Conservation (phyloP, 148 eudicot genomes). For the Persicaria tinctoria region DNA sequence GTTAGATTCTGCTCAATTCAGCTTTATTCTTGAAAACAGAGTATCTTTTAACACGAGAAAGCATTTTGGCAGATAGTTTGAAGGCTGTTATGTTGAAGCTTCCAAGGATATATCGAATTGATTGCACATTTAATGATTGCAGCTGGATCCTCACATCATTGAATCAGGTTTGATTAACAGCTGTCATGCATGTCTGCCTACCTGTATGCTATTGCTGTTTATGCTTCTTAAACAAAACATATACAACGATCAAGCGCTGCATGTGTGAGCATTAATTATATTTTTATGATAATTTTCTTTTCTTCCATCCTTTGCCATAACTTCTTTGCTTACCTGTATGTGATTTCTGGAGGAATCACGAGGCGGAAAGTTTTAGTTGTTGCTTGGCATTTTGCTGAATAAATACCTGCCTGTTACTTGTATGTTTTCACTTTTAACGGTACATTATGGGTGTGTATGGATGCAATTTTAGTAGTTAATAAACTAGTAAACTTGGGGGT, state of each 20-base stretch:
- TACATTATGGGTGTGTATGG: no score
- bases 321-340: not conserved
- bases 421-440: not conserved
- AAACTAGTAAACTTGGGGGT: no score
- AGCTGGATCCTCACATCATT: slow-evolving; percentile 53
- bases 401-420: not conserved
- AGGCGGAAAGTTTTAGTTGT: not conserved
- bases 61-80: slow-evolving; percentile 47
- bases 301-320: not conserved
- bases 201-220: not conserved
- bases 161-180: slow-evolving; percentile 37
- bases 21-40: not conserved
- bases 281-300: not conserved
- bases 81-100: slow-evolving; percentile 33
- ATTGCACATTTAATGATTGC: slow-evolving; percentile 80
- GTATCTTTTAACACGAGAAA: slow-evolving; percentile 16
- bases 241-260: not conserved
- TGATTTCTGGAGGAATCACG: not conserved
- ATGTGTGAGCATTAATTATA: not conserved
- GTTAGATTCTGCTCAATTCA: not conserved
- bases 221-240: not conserved
- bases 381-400: not conserved
- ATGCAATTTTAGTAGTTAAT: no score
- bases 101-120: slow-evolving; percentile 72
- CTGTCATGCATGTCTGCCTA: not conserved